A percentile compares a stretch with the other conserved stretches of the same genome.
These are phyloP conservation scores for Fusarium tjaetaba DNA, from an alignment of 2,329 filamentous ascomycete genomes.

Conservation along the genomic window DNA sequence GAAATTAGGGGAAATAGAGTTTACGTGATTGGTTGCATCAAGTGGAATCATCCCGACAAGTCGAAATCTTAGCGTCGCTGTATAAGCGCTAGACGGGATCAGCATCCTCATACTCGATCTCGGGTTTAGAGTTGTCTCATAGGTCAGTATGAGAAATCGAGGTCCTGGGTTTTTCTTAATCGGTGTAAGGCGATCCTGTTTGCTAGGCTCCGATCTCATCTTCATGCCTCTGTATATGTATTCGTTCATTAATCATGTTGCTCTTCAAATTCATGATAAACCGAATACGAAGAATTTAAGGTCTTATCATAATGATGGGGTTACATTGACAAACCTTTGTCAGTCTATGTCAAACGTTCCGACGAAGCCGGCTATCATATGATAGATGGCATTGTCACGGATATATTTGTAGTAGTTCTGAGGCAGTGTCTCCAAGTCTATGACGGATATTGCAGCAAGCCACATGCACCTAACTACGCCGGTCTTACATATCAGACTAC, in stretches of 20 bases:
- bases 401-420: not conserved
- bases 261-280: not conserved
- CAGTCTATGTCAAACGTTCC: not conserved
- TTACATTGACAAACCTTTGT: not conserved
- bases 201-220: not conserved
- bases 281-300: not conserved
- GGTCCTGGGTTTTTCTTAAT: not conserved
- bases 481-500: not conserved
- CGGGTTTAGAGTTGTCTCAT: not conserved
- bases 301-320: not conserved
- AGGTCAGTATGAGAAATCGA: not conserved
- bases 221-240: not conserved
- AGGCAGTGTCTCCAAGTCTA: not conserved
- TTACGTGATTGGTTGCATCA: not conserved
- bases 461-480: constrained; percentile 21
- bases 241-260: not conserved
- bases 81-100: not conserved
- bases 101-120: not conserved
- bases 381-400: not conserved
- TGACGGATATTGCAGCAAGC: not conserved
- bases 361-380: not conserved
- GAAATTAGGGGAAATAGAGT: not conserved
- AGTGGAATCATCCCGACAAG: not conserved
- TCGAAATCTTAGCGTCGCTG: not conserved
- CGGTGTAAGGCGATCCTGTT: not conserved